Evolutionary conservation across 495 filamentous ascomycete species (phyloP).

Genomic region (Aspergillus cavernicola): DNA sequence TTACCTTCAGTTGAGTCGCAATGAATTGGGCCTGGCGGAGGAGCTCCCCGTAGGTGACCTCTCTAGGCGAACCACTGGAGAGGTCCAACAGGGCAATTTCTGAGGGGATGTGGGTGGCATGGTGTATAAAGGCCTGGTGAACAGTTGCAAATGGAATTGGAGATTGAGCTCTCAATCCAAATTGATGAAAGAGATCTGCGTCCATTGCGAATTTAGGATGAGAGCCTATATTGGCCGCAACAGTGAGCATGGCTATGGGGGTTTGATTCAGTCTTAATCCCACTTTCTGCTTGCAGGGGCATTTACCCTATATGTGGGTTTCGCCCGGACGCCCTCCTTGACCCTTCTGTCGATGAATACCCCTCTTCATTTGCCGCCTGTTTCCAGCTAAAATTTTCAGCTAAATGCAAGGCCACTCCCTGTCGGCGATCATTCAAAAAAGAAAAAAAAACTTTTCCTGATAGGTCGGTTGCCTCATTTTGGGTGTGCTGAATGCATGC

Average conservation of each 20-base stretch:
- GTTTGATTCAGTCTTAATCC: no score
- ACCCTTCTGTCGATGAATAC: not conserved
- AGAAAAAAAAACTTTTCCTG: no score
- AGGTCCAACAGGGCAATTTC: conserved; percentile 1
- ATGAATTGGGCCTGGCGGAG: conserved; percentile 5
- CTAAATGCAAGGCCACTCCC: not conserved
- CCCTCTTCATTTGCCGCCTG: not conserved
- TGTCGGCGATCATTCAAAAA: no score
- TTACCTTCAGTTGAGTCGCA: not conserved
- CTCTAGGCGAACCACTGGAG: not conserved
- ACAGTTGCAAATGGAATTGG: conserved; percentile 4
- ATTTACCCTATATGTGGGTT: no score
- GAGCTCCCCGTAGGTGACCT: conserved; percentile 6
- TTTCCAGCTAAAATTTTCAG: no score
- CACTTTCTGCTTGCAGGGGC: no score
- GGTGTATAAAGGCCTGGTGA: conserved; percentile 7
- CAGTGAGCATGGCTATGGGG: not conserved
- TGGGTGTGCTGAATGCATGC: no score
- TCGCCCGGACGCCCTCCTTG: no score
- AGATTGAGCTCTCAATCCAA: not conserved
- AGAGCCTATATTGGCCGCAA: not conserved
- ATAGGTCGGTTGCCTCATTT: no score
- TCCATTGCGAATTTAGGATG: not conserved
- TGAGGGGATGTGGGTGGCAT: not conserved
- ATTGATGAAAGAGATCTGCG: conserved; percentile 3